Conservation (phyloP, 495 filamentous ascomycete genomes). For the Pseudoneurospora amorphoporcata region DNA sequence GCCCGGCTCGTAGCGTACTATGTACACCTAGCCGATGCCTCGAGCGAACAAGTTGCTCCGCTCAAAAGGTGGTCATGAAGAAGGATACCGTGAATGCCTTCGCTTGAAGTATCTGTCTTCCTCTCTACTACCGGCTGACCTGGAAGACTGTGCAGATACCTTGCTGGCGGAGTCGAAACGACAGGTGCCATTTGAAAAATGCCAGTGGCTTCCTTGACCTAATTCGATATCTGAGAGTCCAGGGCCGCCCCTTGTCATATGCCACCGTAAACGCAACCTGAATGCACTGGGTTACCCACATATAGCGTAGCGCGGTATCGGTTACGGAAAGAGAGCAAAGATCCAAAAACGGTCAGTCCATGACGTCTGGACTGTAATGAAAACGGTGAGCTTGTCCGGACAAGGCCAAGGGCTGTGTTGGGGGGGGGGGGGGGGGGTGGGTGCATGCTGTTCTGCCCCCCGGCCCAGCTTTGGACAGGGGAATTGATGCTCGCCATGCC, state of each 20-base stretch:
- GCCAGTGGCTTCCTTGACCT: neutral
- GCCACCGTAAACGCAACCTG: neutral
- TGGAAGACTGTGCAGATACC: neutral
- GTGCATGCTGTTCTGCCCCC: neutral
- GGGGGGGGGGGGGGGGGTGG: neutral
- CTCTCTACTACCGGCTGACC: neutral
- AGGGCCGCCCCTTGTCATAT: neutral
- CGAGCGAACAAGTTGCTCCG: neutral
- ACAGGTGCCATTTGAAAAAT: neutral
- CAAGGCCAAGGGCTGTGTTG: neutral
- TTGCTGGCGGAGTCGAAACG: neutral
- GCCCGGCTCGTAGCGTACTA: neutral
- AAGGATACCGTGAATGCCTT: neutral
- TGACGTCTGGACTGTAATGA: neutral
- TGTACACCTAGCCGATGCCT: neutral
- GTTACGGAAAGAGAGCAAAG: neutral
- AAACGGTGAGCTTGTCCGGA: neutral
- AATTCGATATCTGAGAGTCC: neutral
- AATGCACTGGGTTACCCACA: neutral
- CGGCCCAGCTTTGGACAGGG: neutral
- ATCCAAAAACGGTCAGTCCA: neutral
- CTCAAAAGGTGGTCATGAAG: neutral
- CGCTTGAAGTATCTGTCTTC: neutral
- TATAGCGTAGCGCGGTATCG: neutral
- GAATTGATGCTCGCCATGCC: neutral